A percentile compares a stretch with the other conserved stretches of the same genome.
These are phyloP conservation scores for Nothomitra cinnamomea DNA, from an alignment of 2,329 filamentous ascomycete species.

Conservation along the genomic window DNA sequence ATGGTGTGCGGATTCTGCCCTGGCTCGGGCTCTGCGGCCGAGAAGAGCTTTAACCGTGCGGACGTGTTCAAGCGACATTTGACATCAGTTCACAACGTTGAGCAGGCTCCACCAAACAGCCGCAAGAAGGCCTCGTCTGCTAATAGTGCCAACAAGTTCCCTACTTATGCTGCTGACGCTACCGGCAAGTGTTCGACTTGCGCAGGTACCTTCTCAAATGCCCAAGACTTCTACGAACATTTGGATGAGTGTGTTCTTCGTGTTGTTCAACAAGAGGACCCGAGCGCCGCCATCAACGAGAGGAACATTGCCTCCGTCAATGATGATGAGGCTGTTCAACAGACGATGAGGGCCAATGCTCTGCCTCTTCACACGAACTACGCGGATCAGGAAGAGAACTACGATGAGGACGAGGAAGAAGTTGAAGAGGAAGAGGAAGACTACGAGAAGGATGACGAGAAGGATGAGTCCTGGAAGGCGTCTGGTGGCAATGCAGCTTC, in stretches of 20 bases:
- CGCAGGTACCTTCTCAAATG: slow-evolving; percentile 63
- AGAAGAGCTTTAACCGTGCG: slow-evolving; percentile 91
- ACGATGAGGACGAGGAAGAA: neutral
- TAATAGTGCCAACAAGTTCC: slow-evolving; percentile 27
- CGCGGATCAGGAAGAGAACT: neutral
- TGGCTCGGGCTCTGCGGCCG: slow-evolving; percentile 68
- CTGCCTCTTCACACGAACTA: slow-evolving; percentile 26
- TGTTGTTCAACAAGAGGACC: slow-evolving; percentile 42
- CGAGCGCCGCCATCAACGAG: slow-evolving; percentile 39
- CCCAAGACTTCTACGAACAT: slow-evolving; percentile 96
- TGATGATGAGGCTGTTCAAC: slow-evolving; percentile 37
- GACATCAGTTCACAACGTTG: slow-evolving; percentile 78
- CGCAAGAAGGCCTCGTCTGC: slow-evolving; percentile 44
- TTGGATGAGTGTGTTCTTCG: slow-evolving; percentile 54
- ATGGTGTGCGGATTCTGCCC: slow-evolving; percentile 88
- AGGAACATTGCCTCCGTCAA: slow-evolving; percentile 40
- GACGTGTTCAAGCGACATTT: slow-evolving; percentile 93
- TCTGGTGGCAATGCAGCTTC: slow-evolving; percentile 12
- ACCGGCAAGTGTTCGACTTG: slow-evolving; percentile 88
- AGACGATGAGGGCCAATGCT: slow-evolving; percentile 40
- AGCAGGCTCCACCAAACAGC: slow-evolving; percentile 84
- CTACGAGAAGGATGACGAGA: slow-evolving; percentile 2
- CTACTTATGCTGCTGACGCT: slow-evolving; percentile 56
- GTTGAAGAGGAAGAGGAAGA: slow-evolving; percentile 4
- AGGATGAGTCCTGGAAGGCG: slow-evolving; percentile 8